A percentile compares a stretch with the other conserved stretches of the same genome.
Conservation (phyloP, 225 moss, liverwort and hornwort genomes). For the Pseudoscleropodium purum region DNA sequence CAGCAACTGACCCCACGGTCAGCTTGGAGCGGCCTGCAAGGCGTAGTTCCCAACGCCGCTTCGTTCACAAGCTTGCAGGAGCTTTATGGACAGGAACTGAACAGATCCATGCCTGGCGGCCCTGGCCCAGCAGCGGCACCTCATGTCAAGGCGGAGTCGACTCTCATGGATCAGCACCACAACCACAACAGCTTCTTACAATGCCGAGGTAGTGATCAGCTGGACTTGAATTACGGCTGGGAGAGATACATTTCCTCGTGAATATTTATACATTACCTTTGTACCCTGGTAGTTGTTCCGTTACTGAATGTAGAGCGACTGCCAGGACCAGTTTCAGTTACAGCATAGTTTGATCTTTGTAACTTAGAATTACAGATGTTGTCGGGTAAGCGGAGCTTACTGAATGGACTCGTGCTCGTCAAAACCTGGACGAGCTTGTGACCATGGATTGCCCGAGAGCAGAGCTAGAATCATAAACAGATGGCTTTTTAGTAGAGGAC, state of each 20-base stretch:
- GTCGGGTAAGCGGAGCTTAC: not conserved
- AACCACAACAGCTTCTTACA: conserved; percentile 5
- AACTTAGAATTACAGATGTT: not conserved
- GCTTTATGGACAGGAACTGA: conserved; percentile 12
- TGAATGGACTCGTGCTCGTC: not conserved
- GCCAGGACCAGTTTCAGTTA: conserved; percentile 1
- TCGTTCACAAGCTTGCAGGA: conserved; percentile 28
- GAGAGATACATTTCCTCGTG: conserved; percentile 49
- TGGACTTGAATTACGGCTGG: conserved; percentile 52
- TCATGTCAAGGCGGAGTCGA: conserved; percentile 25
- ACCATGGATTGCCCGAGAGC: not conserved
- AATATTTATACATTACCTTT: not conserved
- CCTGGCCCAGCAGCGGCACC: not conserved
- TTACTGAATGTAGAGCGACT: not conserved
- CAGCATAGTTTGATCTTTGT: not conserved
- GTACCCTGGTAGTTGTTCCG: not conserved
- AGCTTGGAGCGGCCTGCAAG: conserved; percentile 7
- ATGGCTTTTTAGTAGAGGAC: not conserved
- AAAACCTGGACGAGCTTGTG: conserved; percentile 1
- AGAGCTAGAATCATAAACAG: conserved; percentile 10
- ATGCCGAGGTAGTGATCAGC: conserved; percentile 23
- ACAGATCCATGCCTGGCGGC: not conserved
- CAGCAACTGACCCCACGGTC: conserved; percentile 14
- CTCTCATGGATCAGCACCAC: not conserved
- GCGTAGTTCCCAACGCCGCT: not conserved